Evolutionary conservation across 2,329 filamentous ascomycete species (phyloP).

Genomic region (Neonectria sp.): DNA sequence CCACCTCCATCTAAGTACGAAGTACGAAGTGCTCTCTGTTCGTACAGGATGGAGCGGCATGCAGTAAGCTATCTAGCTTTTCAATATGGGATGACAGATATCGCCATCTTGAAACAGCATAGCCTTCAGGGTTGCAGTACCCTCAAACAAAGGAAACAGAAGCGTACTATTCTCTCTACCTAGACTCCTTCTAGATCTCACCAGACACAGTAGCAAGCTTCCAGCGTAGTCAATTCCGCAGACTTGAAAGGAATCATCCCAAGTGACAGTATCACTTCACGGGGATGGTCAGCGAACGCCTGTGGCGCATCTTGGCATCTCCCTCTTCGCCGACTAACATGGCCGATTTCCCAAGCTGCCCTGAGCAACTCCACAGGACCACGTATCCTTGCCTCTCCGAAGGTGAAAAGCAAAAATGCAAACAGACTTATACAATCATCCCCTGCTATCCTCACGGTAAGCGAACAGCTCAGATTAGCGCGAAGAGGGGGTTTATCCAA

Average conservation of each 20-base stretch:
- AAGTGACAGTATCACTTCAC: not conserved
- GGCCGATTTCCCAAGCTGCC: not conserved
- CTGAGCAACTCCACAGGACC: not conserved
- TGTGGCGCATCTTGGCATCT: constrained; percentile 4
- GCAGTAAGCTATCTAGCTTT: not conserved
- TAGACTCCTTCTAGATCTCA: too few species aligned
- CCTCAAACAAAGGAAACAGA: not conserved
- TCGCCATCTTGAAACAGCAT: not conserved
- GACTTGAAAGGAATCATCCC: not conserved
- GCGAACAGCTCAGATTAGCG: too few species aligned
- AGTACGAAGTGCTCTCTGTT: not conserved
- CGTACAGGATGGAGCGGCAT: constrained; percentile 1
- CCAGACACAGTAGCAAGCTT: too few species aligned
- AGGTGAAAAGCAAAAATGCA: too few species aligned
- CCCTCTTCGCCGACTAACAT: constrained; percentile 1
- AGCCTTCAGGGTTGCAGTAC: not conserved
- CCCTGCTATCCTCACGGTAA: too few species aligned
- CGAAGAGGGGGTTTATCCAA: too few species aligned
- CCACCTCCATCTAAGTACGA: constrained; percentile 54
- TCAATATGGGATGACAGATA: constrained; percentile 12
- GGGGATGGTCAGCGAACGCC: not conserved
- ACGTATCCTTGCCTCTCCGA: too few species aligned
- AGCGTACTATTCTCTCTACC: constrained; percentile 2
- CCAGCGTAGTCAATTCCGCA: not conserved
- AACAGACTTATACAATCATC: too few species aligned